These are phyloP conservation scores for Gnomoniopsis sp. DNA, from an alignment of 2,329 filamentous ascomycete genomes.

Conservation along the genomic window DNA sequence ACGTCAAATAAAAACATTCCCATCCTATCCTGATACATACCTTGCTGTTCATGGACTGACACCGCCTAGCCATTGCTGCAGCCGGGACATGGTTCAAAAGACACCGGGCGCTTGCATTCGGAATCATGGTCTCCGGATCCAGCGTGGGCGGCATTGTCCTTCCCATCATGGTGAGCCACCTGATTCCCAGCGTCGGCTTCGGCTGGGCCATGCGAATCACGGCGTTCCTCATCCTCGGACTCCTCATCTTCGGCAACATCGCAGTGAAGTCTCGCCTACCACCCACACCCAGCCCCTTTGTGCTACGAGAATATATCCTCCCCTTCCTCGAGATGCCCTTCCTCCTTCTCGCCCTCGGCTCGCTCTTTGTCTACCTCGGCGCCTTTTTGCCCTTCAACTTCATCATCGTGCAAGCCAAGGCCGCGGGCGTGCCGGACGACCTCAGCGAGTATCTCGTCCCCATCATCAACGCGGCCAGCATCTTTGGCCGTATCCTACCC, in stretches of 20 bases:
- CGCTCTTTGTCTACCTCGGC: conserved; percentile 55
- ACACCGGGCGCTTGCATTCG: conserved; percentile 44
- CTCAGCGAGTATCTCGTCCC: conserved; percentile 46
- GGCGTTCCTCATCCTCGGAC: conserved; percentile 33
- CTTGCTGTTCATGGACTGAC: too few species aligned
- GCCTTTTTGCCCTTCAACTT: conserved; percentile 55
- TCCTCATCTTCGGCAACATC: conserved; percentile 28
- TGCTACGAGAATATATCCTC: conserved; percentile 41
- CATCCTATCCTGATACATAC: too few species aligned
- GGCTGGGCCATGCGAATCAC: conserved; percentile 36
- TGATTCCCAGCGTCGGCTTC: conserved; percentile 43
- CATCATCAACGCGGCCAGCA: conserved; percentile 56
- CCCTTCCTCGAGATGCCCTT: conserved; percentile 45
- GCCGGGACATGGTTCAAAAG: conserved; percentile 45
- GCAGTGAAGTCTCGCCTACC: conserved; percentile 34
- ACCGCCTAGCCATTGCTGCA: too few species aligned
- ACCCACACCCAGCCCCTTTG: conserved; percentile 35
- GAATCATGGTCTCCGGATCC: conserved; percentile 45
- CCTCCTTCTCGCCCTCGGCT: conserved; percentile 37
- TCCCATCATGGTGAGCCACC: conserved; percentile 53
- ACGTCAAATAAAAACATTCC: too few species aligned
- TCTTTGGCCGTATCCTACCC: conserved; percentile 49
- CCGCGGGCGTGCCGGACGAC: conserved; percentile 37
- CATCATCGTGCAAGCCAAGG: conserved; percentile 44
- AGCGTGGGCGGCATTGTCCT: conserved; percentile 52